phyloP scores from a whole-genome alignment of 2,329 filamentous ascomycete species.

The Scedosporium dehoogii region DNA sequence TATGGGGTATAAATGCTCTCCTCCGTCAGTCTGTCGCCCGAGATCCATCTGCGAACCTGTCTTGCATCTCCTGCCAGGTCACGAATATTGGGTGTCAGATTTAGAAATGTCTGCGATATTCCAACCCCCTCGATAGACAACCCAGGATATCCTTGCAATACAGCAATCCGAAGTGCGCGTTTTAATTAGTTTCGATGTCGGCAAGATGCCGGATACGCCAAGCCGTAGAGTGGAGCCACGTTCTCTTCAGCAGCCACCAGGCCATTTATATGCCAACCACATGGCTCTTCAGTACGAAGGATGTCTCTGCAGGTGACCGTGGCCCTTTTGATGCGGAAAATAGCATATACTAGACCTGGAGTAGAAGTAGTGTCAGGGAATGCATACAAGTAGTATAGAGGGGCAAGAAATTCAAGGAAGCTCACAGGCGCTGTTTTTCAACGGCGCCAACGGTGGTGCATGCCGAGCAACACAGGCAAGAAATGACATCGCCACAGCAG shows the following conservation, averaged over 20 bases:
- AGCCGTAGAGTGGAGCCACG: constrained; percentile 4
- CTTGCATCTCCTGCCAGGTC: background rate
- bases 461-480: background rate
- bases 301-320: constrained; percentile 1
- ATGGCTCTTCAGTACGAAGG: background rate
- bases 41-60: background rate
- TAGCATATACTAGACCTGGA: background rate
- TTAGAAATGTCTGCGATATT: background rate
- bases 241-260: background rate
- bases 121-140: background rate
- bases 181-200: background rate
- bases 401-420: too few species aligned
- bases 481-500: background rate
- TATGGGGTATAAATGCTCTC: background rate
- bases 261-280: background rate
- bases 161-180: background rate
- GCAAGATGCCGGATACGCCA: background rate
- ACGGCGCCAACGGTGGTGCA: background rate
- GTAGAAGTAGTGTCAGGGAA: background rate
- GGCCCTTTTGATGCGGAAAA: background rate
- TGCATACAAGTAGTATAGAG: background rate
- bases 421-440: background rate
- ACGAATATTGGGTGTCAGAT: too few species aligned
- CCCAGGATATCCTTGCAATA: background rate
- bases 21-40: background rate